Evolutionary conservation across 2,329 filamentous ascomycete genomes (phyloP).

Genomic region (Aspergillus sp.): DNA sequence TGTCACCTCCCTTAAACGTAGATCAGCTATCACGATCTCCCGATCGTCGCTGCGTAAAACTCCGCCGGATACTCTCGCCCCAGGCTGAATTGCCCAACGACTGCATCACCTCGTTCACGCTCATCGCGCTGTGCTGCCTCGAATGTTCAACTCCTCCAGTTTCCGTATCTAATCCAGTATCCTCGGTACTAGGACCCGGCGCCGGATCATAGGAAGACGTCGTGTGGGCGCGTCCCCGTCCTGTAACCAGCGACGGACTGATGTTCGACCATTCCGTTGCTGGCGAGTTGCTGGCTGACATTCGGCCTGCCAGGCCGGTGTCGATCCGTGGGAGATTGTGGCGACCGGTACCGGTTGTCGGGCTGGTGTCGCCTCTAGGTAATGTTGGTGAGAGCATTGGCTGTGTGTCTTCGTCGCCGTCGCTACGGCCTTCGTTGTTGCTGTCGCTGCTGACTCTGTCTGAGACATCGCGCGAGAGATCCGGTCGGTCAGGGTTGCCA

Average conservation of each 20-base stretch:
- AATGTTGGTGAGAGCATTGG: conserved; percentile 30
- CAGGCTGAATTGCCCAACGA: conserved; percentile 85
- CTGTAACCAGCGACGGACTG: conserved; percentile 39
- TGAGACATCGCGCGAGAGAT: conserved; percentile 5
- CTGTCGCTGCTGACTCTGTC: conserved; percentile 2
- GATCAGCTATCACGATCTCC: background rate
- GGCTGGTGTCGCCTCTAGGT: conserved; percentile 23
- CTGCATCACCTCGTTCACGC: conserved; percentile 69
- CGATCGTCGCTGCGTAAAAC: conserved; percentile 62
- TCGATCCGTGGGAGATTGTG: conserved; percentile 44
- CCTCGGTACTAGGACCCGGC: conserved; percentile 9
- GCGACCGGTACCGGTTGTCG: conserved; percentile 9
- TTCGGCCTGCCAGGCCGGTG: conserved; percentile 34
- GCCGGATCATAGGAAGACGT: conserved; percentile 25
- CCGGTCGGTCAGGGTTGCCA: conserved; percentile 34
- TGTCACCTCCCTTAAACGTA: background rate
- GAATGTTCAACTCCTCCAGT: conserved; percentile 36
- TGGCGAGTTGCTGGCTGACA: conserved; percentile 26
- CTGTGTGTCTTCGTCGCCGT: conserved; percentile 15
- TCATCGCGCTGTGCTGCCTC: conserved; percentile 62
- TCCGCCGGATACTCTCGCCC: conserved; percentile 86
- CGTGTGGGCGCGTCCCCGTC: conserved; percentile 18
- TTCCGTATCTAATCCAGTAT: background rate
- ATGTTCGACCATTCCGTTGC: conserved; percentile 47
- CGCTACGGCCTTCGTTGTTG: background rate